Conservation (phyloP, 2,329 filamentous ascomycete species). For the Stagonosporopsis tanaceti region DNA sequence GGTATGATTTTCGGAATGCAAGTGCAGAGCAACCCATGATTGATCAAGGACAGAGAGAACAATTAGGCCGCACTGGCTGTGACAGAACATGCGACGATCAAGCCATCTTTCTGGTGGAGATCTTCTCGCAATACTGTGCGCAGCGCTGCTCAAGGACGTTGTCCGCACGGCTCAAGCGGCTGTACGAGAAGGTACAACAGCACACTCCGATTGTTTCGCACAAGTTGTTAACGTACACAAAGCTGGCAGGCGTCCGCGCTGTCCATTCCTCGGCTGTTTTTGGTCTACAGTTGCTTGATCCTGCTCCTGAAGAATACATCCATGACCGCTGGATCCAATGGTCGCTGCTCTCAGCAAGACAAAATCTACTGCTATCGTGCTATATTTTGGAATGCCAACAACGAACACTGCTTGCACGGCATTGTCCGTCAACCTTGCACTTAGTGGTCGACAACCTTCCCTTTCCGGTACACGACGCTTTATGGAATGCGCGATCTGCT, state of each 20-base stretch:
- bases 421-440: constrained; percentile 27
- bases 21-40: background rate
- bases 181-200: constrained; percentile 46
- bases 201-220: background rate
- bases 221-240: no score
- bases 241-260: background rate
- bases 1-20: constrained; percentile 25
- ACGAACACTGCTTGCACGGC: constrained; percentile 39
- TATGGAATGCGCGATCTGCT: constrained; percentile 49
- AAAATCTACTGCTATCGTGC: constrained; percentile 52
- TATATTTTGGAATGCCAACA: constrained; percentile 55
- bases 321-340: constrained; percentile 44
- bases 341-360: constrained; percentile 41
- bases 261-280: background rate
- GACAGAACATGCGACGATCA: constrained; percentile 54
- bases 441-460: constrained; percentile 46
- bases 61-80: constrained; percentile 33
- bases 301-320: constrained; percentile 31
- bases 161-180: constrained; percentile 48
- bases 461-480: constrained; percentile 42
- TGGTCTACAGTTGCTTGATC: constrained; percentile 26
- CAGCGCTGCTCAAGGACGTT: constrained; percentile 49
- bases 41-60: constrained; percentile 39
- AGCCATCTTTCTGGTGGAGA: constrained; percentile 54
- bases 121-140: constrained; percentile 53